phyloP scores from a whole-genome alignment of 148 eudicot genomes.

The Chenopodium berlandieri region DNA sequence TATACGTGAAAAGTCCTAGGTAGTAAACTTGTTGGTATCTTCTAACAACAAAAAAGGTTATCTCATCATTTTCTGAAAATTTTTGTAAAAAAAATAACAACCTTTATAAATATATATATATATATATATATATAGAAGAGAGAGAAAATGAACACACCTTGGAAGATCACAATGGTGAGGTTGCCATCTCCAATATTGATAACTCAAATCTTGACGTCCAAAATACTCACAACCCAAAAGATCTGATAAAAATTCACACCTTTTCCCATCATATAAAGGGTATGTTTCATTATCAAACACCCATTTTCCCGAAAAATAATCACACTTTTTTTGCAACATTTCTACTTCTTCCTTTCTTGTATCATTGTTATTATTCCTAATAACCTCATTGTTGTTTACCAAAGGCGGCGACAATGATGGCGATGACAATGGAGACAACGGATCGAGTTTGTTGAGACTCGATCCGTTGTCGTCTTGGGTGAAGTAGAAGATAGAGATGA shows the following conservation, averaged over 20 bases:
- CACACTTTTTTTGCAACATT: slow-evolving; percentile 26
- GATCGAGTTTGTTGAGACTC: too few relatives aligned
- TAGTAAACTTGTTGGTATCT: too few relatives aligned
- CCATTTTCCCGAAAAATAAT: slow-evolving; percentile 79
- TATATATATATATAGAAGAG: not conserved
- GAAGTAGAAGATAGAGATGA: slow-evolving; percentile 42
- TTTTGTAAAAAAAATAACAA: too few relatives aligned
- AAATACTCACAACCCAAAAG: slow-evolving; percentile 65
- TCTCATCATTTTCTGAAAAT: too few relatives aligned
- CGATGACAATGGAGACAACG: not conserved
- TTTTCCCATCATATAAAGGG: slow-evolving; percentile 60
- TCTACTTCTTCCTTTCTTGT: not conserved
- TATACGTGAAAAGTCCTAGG: too few relatives aligned
- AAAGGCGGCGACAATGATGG: not conserved
- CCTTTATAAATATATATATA: too few relatives aligned
- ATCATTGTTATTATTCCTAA: not conserved
- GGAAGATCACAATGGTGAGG: slow-evolving; percentile 83
- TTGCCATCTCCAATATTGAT: slow-evolving; percentile 91
- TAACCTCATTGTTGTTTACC: not conserved
- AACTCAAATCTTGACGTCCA: slow-evolving; percentile 70
- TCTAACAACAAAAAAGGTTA: too few relatives aligned
- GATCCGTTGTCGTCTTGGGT: not conserved
- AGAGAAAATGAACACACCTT: slow-evolving; percentile 37
- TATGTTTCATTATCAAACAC: slow-evolving; percentile 61
- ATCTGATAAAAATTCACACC: slow-evolving; percentile 65